Percentiles rank a stretch among this genome's conserved stretches.
Evolutionary conservation across 108 stramenopile species (phyloP).

Genomic region (Poteriospumella lacustris): DNA sequence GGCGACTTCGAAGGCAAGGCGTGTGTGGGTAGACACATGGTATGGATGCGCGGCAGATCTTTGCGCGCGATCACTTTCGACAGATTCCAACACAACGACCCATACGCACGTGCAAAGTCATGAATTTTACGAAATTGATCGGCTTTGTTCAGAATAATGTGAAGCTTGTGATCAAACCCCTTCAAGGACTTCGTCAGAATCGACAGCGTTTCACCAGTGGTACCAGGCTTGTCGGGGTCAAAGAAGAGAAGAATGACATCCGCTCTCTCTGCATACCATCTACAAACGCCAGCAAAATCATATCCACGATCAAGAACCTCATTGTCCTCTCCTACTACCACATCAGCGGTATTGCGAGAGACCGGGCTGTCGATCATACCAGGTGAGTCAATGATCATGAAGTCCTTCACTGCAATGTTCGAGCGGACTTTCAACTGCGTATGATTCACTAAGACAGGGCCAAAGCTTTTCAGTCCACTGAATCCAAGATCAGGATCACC

Average conservation of each 20-base stretch:
- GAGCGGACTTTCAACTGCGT: conserved; percentile 78
- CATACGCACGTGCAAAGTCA: conserved; percentile 98
- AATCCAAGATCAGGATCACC: conserved; percentile 98
- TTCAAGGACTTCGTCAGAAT: conserved; percentile 76
- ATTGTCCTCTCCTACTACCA: neutral
- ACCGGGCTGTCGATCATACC: conserved; percentile 91
- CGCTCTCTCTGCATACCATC: conserved; percentile 94
- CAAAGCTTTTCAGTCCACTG: conserved; percentile 76
- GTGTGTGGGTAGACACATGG: conserved; percentile 96
- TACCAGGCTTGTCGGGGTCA: conserved; percentile 94
- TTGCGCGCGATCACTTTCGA: conserved; percentile 61
- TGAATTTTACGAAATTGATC: conserved; percentile 74
- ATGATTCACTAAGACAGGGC: conserved; percentile 90
- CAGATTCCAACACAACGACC: conserved; percentile 83
- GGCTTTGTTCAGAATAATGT: conserved; percentile 96
- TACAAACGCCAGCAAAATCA: conserved; percentile 86
- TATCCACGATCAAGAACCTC: conserved; percentile 79
- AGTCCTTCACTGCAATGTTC: conserved; percentile 56
- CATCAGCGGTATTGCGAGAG: neutral
- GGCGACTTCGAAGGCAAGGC: no score
- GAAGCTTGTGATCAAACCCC: conserved; percentile 97
- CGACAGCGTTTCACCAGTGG: conserved; percentile 93
- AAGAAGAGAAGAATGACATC: conserved; percentile 97
- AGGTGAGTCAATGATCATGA: conserved; percentile 87
- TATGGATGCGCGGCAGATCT: conserved; percentile 95